Evolutionary conservation across 768 basidiomycete species (phyloP), one percentile per base, ranked within the genome.

Genomic region (Dendrothele bispora): DNA sequence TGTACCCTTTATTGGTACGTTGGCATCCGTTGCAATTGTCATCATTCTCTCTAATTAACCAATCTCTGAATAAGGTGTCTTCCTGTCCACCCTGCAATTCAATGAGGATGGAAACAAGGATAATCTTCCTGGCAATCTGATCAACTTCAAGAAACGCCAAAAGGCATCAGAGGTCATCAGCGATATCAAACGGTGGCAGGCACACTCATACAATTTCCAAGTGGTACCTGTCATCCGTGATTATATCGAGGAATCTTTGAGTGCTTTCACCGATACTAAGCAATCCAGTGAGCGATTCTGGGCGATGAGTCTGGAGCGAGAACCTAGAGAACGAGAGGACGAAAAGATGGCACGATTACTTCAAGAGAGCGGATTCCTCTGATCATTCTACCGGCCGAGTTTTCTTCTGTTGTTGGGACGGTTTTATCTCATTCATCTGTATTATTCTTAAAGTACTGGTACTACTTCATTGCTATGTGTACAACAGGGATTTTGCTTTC

Each of bases 91-190:
- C 6, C 74, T 98, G 52, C 95, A 94, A n/a, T 98, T 98, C 67
- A 95, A 97, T 62, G 92, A 97, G 67, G 97, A 98, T 57, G 97
- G 95, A 7, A 93, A 91, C 60, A 86, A 88, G 42, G 91, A 98
- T 70, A 82, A 77, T 55, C 73, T 97, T 8, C 78, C 78, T 15
- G 87, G 83, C 7, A 78, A 80, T 47, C 72, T 95, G 53, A 85
- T 98, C 69, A 98, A 98, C 71, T 98, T 98, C 72, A 83, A 86
- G 61, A 99, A 99, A 67, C 88, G 95, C 15, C 86, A 91, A 58
- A 91, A 91, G 67, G 86, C 93, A 0, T 92, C 94, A n/a, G 95
- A 97, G 61, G 90, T 98, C 56, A 92, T 99, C 57, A 84, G 86
- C 53, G 94, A 98, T 64, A 98, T 99, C 64, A 91, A 97, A 63